phyloP scores from a whole-genome alignment of 1,139 yeast genomes.

The Geotrichum carabidarum region DNA sequence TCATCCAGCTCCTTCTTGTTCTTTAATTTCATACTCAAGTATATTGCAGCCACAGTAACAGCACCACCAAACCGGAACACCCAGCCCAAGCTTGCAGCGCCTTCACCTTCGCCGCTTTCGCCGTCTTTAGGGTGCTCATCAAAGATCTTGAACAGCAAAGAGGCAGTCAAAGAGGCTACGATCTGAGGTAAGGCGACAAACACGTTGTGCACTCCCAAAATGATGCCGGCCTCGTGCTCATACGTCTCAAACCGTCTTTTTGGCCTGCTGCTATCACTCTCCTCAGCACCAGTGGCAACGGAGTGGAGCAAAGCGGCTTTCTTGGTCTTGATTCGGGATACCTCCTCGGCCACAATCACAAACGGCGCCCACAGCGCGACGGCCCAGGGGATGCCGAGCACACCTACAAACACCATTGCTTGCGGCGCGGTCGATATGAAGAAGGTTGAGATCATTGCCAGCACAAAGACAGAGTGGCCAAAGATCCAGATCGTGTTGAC shows the following conservation, averaged over 20 bases:
- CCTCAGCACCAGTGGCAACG: background rate
- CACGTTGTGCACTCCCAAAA: slow-evolving; percentile 47
- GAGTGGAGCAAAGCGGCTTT: slow-evolving; percentile 18
- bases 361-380: slow-evolving; percentile 51
- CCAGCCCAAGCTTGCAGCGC: slow-evolving; percentile 44
- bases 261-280: slow-evolving; percentile 24
- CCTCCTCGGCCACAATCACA: slow-evolving; percentile 46
- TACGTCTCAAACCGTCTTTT: slow-evolving; percentile 25
- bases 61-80: slow-evolving; percentile 47
- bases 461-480: slow-evolving; percentile 42
- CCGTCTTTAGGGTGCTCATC: slow-evolving; percentile 22
- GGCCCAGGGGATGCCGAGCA: slow-evolving; percentile 50
- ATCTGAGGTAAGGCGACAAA: slow-evolving; percentile 50
- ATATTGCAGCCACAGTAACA: slow-evolving; percentile 42
- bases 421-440: slow-evolving; percentile 37
- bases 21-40: slow-evolving; percentile 37
- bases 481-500: slow-evolving; percentile 42
- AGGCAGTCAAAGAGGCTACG: slow-evolving; percentile 41
- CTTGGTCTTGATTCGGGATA: slow-evolving; percentile 44
- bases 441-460: slow-evolving; percentile 42
- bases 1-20: background rate
- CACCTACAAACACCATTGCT: slow-evolving; percentile 42
- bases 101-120: background rate
- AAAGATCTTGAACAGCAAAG: slow-evolving; percentile 37
- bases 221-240: slow-evolving; percentile 47